phyloP scores from a whole-genome alignment of 2,329 filamentous ascomycete genomes.

The Fusarium pseudocircinatum region DNA sequence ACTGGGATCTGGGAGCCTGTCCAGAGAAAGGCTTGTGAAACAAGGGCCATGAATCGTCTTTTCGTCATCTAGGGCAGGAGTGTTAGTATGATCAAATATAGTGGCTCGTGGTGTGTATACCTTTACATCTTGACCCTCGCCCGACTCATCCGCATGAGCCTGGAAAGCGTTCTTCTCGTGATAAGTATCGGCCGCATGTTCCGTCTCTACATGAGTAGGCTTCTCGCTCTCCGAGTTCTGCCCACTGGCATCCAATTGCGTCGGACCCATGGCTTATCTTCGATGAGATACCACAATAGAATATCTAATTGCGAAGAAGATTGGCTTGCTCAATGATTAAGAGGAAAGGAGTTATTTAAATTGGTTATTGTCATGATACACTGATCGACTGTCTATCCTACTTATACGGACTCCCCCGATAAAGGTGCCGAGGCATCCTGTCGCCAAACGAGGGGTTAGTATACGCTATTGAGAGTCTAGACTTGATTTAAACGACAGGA shows the following conservation, averaged over 20 bases:
- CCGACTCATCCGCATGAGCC: neutral
- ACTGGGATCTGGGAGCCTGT: neutral
- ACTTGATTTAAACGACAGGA: neutral
- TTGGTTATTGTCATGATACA: rapidly evolving
- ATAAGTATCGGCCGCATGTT: neutral
- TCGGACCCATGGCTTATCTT: neutral
- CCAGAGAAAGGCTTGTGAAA: neutral
- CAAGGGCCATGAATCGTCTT: neutral
- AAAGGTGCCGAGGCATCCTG: neutral
- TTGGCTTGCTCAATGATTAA: rapidly evolving
- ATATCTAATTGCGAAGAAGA: rapidly evolving
- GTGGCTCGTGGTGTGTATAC: neutral
- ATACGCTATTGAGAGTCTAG: neutral
- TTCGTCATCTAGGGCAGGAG: neutral
- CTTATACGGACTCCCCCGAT: neutral
- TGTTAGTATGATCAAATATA: rapidly evolving
- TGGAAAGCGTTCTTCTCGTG: neutral
- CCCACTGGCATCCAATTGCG: neutral
- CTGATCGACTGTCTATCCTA: neutral
- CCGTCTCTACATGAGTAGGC: neutral
- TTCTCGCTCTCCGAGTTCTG: neutral
- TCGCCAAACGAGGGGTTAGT: neutral
- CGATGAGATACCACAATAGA: too few relatives aligned
- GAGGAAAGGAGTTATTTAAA: neutral
- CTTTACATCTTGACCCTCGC: neutral